Evolutionary conservation across 768 basidiomycete genomes (phyloP).

Genomic region (Suillus luteus): DNA sequence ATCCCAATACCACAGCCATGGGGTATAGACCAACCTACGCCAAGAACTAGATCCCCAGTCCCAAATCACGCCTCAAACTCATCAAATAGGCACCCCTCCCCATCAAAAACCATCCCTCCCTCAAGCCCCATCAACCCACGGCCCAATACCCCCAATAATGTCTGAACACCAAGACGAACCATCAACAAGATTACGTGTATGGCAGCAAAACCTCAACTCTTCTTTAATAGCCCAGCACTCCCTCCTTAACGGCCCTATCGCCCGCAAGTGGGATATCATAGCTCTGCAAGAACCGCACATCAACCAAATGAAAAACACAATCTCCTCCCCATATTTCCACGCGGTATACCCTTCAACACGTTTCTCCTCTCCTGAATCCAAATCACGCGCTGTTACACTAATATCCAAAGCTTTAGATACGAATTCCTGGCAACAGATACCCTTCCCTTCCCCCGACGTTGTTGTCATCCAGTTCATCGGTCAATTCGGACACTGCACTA

Average conservation of each 20-base stretch:
- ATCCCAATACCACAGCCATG: background rate
- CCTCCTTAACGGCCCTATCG: background rate
- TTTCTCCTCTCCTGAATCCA: background rate
- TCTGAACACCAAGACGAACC: background rate
- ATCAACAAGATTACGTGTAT: background rate
- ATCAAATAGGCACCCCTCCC: too few relatives aligned
- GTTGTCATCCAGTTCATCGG: background rate
- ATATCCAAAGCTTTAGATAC: conserved; percentile 7
- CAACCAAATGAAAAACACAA: background rate
- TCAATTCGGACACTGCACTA: background rate
- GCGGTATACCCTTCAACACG: background rate
- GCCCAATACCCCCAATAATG: background rate
- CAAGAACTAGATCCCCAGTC: background rate
- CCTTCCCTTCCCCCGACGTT: conserved; percentile 1
- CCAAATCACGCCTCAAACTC: too few relatives aligned
- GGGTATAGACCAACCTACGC: background rate
- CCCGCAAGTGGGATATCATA: conserved; percentile 30
- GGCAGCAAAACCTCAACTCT: background rate
- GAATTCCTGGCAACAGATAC: conserved; percentile 15
- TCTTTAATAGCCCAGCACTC: background rate
- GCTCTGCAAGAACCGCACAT: conserved; percentile 27
- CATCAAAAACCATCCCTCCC: too few relatives aligned
- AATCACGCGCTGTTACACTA: conserved; percentile 12
- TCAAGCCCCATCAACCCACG: background rate
- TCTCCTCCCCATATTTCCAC: background rate